Base-by-base conservation (phyloP, 2,329 filamentous ascomycete genomes). In the Fusarium pseudograminearum region DNA sequence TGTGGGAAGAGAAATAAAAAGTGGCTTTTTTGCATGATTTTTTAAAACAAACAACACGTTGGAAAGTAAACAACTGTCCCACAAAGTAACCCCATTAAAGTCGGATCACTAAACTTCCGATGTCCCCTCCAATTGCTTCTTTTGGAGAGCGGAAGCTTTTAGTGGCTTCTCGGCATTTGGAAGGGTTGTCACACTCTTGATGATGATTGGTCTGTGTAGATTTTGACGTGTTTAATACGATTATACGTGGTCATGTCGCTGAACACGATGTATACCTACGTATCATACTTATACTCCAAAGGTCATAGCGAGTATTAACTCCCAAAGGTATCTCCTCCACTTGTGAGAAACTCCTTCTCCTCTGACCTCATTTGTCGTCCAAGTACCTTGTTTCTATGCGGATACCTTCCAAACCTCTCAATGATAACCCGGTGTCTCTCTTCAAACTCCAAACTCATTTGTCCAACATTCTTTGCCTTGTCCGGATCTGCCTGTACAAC, bases 391-490 rank as follows among this genome's bases (percentile, higher is more conserved):
- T 90, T 90, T 8, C 88, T 78, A 76, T 89, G 85, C 11, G 88
- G 87, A 77, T 89, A 90, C 55, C 88, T 77, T 2, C 87, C 87
- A 73, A 89, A 90, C 59, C 63, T 78, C 57, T 81, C 76, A 38
- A 90, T 76, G 16, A 89, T 84, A 24, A 81, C 81, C 24, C 75
- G 73, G 72, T 90, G 88, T 67, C 79, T 81, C 67, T 76, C 76
- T 66, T 83, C 81, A 50, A 82, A 81, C 5, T 77, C 75, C 5
- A 72, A 15, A 12, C 71, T 71, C n/a, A 41, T 52, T 16, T 70
- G 56, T 3, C 72, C 74, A 8, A 80, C 24, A 20, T 60, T 54
- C 41, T 58, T 70, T 1, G 78, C 71, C 4, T 73, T 73, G 5
- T 77, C 73, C 4, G 74, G 73, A 20, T 76, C 65, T 4, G 54